These are phyloP conservation scores for Glycyrrhiza uralensis DNA, from an alignment of 306 rosid genomes.

Conservation along the genomic window DNA sequence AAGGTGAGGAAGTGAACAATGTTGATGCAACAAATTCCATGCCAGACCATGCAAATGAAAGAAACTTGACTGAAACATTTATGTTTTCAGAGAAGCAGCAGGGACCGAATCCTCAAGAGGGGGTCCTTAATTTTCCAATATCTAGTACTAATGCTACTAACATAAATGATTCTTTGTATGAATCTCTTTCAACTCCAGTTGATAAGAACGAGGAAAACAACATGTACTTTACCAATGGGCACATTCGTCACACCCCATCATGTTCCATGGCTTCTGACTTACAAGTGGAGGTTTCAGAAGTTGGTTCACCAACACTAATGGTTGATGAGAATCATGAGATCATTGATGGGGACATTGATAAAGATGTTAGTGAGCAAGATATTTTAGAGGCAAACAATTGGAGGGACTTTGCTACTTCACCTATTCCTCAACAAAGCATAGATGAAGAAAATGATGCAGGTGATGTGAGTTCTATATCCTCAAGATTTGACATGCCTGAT, in stretches of 20 bases:
- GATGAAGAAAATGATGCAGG: constrained; percentile 46
- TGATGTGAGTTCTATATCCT: constrained; percentile 38
- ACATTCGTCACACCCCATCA: constrained; percentile 44
- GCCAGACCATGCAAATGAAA: constrained; percentile 22
- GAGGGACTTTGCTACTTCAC: constrained; percentile 26
- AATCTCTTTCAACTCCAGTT: constrained; percentile 41
- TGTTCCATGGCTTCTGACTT: constrained; percentile 79
- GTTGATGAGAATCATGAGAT: constrained; percentile 48
- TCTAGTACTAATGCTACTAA: constrained; percentile 28
- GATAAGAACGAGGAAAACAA: constrained; percentile 30
- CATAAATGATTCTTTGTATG: constrained; percentile 42
- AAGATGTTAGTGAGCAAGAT: constrained; percentile 38
- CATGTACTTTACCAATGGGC: constrained; percentile 5
- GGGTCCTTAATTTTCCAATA: constrained; percentile 14
- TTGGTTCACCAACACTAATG: constrained; percentile 64
- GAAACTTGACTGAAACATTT: constrained; percentile 1
- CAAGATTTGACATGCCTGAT: constrained; percentile 24
- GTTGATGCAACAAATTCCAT: constrained; percentile 17
- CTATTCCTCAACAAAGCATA: constrained; percentile 13
- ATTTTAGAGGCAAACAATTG: constrained; percentile 19
- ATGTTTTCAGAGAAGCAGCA: constrained; percentile 11
- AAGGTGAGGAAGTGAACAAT: constrained; percentile 17
- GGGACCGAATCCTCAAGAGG: constrained; percentile 17
- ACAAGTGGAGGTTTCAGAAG: constrained; percentile 89
- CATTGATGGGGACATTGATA: constrained; percentile 56